Evolutionary conservation across 192 early-diverging fungal species (phyloP).

Genomic region (Coemansia sp.): DNA sequence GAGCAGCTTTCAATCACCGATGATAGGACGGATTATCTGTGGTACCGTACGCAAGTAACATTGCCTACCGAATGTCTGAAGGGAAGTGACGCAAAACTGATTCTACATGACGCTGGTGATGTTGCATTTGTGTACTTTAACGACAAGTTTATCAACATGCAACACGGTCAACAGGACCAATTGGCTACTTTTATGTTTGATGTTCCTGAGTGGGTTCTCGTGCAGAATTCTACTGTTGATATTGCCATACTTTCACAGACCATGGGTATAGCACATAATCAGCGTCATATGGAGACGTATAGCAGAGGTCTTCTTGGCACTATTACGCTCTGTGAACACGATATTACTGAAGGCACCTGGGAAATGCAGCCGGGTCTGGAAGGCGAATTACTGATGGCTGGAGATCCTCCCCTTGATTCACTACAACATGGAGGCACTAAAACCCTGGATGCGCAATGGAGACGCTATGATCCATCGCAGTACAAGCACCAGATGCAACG

Average conservation of each 20-base stretch:
- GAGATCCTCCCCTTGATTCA: not conserved
- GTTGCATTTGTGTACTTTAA: conserved; percentile 33
- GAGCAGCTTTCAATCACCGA: conserved; percentile 43
- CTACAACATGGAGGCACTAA: too few relatives aligned
- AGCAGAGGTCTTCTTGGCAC: conserved; percentile 33
- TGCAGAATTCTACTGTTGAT: not conserved
- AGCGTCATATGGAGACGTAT: conserved; percentile 41
- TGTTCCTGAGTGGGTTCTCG: not conserved
- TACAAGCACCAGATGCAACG: not conserved
- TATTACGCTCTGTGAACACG: conserved; percentile 29
- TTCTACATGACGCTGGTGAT: conserved; percentile 39
- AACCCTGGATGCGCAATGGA: too few relatives aligned
- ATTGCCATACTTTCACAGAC: conserved; percentile 40
- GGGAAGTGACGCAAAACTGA: conserved; percentile 9
- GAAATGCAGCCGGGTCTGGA: conserved; percentile 24
- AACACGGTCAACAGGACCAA: conserved; percentile 22
- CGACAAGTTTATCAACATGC: conserved; percentile 18
- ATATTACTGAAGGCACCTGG: conserved; percentile 39
- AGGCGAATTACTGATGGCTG: conserved; percentile 6
- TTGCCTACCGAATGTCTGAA: conserved; percentile 11
- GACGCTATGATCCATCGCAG: not conserved
- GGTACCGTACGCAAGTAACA: conserved; percentile 37
- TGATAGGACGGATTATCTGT: conserved; percentile 47
- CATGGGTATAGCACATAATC: conserved; percentile 50
- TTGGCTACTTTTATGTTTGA: conserved; percentile 29